phyloP scores from a whole-genome alignment of 2,329 filamentous ascomycete species.

The Paraphaeosphaeria minitans region DNA sequence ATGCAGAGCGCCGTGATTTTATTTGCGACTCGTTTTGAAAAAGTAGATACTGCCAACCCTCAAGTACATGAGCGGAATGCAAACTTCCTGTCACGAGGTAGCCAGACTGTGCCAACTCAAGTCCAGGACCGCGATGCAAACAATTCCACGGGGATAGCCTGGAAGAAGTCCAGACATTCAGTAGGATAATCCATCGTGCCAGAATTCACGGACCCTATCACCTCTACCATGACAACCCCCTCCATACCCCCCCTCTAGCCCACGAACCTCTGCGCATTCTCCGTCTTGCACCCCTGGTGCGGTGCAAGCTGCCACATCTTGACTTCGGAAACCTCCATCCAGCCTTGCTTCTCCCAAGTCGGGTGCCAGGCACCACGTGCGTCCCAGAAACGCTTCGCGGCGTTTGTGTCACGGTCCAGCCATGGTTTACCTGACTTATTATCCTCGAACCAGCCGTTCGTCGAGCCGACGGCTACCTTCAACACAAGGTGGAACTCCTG shows the following conservation, averaged over 20 bases:
- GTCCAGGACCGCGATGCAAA: too few relatives aligned
- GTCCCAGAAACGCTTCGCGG: slow-evolving; percentile 78
- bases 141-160: too few relatives aligned
- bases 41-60: not conserved
- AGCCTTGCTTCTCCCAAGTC: slow-evolving; percentile 69
- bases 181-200: not conserved
- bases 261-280: slow-evolving; percentile 1
- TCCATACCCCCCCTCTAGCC: not conserved
- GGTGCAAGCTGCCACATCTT: slow-evolving; percentile 59
- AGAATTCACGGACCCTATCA: not conserved
- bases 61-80: not conserved
- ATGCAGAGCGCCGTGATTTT: not conserved
- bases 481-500: slow-evolving; percentile 76
- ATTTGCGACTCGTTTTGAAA: not conserved
- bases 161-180: not conserved
- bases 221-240: not conserved
- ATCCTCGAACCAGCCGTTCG: slow-evolving; percentile 85
- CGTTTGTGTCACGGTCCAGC: slow-evolving; percentile 70
- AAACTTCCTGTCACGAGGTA: too few relatives aligned
- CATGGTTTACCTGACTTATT: slow-evolving; percentile 75
- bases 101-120: too few relatives aligned
- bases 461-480: slow-evolving; percentile 76
- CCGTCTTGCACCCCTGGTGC: slow-evolving; percentile 51
- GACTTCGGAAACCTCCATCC: slow-evolving; percentile 72
- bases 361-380: slow-evolving; percentile 68